Evolutionary conservation across 2,329 filamentous ascomycete species (phyloP).

Genomic region (Albifimbria verrucaria): DNA sequence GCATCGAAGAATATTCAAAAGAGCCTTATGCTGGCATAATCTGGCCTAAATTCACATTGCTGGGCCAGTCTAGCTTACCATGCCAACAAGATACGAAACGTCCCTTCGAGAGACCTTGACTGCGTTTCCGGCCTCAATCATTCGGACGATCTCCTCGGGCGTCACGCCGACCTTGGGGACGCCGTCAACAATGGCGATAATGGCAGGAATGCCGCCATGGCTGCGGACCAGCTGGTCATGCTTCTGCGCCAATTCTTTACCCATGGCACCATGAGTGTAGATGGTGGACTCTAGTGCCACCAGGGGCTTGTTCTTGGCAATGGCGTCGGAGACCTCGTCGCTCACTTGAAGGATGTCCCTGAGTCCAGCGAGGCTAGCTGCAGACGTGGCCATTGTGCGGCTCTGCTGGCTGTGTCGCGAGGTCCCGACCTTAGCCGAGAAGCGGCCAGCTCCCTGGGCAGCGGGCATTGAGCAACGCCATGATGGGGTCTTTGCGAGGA

Average conservation of each 20-base stretch:
- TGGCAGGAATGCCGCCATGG: constrained; percentile 82
- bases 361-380: constrained; percentile 19
- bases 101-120: constrained; percentile 86
- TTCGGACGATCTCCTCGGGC: constrained; percentile 66
- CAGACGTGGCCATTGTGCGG: not conserved
- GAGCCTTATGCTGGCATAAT: no score
- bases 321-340: constrained; percentile 76
- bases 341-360: constrained; percentile 63
- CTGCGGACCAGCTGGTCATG: constrained; percentile 78
- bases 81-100: constrained; percentile 74
- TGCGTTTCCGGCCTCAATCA: constrained; percentile 66
- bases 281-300: constrained; percentile 95
- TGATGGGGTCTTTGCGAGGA: not conserved
- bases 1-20: no score
- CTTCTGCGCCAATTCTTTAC: constrained; percentile 69
- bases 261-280: constrained; percentile 89
- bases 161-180: constrained; percentile 76
- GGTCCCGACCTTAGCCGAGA: not conserved
- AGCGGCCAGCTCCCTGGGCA: not conserved
- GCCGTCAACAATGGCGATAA: constrained; percentile 83
- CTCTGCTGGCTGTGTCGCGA: not conserved
- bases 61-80: constrained; percentile 48
- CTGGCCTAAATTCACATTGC: no score
- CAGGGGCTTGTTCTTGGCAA: constrained; percentile 72
- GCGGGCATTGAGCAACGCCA: not conserved